Evolutionary conservation across 768 basidiomycete species (phyloP).

Genomic region (Termitomyces sp.): DNA sequence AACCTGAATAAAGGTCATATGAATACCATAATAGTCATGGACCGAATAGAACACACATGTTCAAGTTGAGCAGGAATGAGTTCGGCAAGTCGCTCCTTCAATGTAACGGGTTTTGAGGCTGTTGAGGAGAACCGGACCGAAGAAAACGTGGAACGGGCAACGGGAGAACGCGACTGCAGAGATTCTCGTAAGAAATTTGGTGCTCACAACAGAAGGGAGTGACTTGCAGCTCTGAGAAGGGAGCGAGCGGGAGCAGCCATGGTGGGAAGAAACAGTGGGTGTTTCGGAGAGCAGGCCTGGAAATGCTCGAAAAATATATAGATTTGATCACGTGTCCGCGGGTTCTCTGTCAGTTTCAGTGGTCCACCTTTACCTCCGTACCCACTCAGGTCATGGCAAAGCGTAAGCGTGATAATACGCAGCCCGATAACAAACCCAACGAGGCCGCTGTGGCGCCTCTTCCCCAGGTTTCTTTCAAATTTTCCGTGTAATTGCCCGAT

Average conservation of each 20-base stretch:
- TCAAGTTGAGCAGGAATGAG: conserved; percentile 88
- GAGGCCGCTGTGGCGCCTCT: conserved; percentile 24
- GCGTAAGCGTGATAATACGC: conserved; percentile 25
- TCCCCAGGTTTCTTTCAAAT: conserved; percentile 41
- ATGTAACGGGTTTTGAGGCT: conserved; percentile 60
- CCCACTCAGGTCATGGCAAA: conserved; percentile 24
- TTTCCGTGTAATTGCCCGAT: background rate
- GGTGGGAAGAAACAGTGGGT: conserved; percentile 11
- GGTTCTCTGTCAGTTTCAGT: conserved; percentile 8
- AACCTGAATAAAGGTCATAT: conserved; percentile 51
- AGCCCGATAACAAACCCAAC: conserved; percentile 8
- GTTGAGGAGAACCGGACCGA: conserved; percentile 64
- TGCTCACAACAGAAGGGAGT: background rate
- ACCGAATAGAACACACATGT: conserved; percentile 39
- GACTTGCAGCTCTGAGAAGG: conserved; percentile 36
- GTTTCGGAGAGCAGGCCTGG: conserved; percentile 11
- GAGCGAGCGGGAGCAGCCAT: conserved; percentile 42
- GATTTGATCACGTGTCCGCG: conserved; percentile 22
- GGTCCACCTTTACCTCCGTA: background rate
- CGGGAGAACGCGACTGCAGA: conserved; percentile 45
- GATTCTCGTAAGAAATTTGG: conserved; percentile 3
- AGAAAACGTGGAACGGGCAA: conserved; percentile 38
- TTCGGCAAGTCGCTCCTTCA: conserved; percentile 92
- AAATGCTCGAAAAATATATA: conserved; percentile 13
- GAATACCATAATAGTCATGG: conserved; percentile 3